Base-by-base conservation (phyloP, 805 yeast species). In the Suhomyces vadensis region DNA sequence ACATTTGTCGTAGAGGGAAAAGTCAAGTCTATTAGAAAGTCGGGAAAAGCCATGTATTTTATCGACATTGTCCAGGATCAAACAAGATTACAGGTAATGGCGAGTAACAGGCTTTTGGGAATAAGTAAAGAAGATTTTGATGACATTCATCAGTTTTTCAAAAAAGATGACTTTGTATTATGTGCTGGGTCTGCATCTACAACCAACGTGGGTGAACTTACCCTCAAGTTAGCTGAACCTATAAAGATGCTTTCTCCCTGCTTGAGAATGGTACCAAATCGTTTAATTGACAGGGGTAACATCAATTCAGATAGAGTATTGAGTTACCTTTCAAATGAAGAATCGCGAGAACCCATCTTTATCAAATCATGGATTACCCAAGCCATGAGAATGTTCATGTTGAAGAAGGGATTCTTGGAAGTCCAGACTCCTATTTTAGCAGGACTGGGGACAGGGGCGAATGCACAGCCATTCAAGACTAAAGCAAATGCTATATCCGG, bases 391-490 rank as follows among this genome's bases (percentile, higher is more conserved):
- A 49, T 57, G 1, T 90, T 79, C 53, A 73, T 92, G 16, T 71
- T 73, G 31, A 53, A 57, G 0, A 64, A 68, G 17, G 80, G 71
- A 1, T 94, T 90, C 52, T 49, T 87, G 2, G 97, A 90, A 60
- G 95, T 94, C 0, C 86, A 84, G 41, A 94, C 99, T 0, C 99
- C 99, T 0, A 78, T 90, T 1, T 63, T 94, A 9, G 78, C 89
- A 0, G 81, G 83, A 1, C 67, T 71, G 25, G 79, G 90, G 0
- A 87, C 89, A 13, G 99, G 99, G 2, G 99, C 99, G 4, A 82
- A 83, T 54, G 98, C 99, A 0, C 76, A 77, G n/a, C 96, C 98
- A 0, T 94, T 94, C 54, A 57, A 56, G 1, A 89, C 97, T 1
- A 24, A 20, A 1, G 62, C 75, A 33, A 60, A 63, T 31, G 74